Conservation (phyloP, 2,329 filamentous ascomycete species). For the Alternaria rosae region DNA sequence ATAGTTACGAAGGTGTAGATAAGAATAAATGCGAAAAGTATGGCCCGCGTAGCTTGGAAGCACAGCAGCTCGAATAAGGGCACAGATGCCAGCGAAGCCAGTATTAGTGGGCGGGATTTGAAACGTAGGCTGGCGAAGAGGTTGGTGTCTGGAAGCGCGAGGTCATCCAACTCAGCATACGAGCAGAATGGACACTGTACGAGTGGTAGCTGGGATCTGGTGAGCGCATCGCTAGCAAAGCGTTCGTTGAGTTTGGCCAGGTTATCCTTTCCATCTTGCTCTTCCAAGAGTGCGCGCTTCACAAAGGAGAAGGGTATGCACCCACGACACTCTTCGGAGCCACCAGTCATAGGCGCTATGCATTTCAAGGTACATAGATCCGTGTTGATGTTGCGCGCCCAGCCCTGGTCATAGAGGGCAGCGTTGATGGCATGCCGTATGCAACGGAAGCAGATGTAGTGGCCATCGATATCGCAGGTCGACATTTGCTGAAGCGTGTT, state of each 20-base stretch:
- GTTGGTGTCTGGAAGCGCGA: slow-evolving; percentile 36
- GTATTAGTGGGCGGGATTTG: slow-evolving; percentile 41
- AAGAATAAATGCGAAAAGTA: slow-evolving; percentile 63
- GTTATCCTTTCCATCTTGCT: slow-evolving; percentile 74
- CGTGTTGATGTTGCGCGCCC: slow-evolving; percentile 79
- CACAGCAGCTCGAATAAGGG: slow-evolving; percentile 44
- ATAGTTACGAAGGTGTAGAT: slow-evolving; percentile 31
- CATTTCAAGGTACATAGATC: slow-evolving; percentile 79
- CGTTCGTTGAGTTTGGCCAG: slow-evolving; percentile 80
- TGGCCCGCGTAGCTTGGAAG: slow-evolving; percentile 56
- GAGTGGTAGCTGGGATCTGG: slow-evolving; percentile 76
- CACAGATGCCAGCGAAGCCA: slow-evolving; percentile 36
- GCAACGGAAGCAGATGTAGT: slow-evolving; percentile 82
- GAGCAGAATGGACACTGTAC: slow-evolving; percentile 88
- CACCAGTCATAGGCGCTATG: slow-evolving; percentile 72
- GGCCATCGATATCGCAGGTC: slow-evolving; percentile 71
- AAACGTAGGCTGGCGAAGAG: slow-evolving; percentile 36
- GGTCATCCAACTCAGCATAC: slow-evolving; percentile 83
- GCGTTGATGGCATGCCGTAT: slow-evolving; percentile 83
- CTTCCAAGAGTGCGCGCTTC: slow-evolving; percentile 73
- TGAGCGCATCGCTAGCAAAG: slow-evolving; percentile 76
- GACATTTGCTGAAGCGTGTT: slow-evolving; percentile 77
- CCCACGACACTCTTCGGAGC: slow-evolving; percentile 68
- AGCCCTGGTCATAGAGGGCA: slow-evolving; percentile 91
- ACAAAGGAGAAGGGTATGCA: slow-evolving; percentile 74